These are phyloP conservation scores for Pulveroboletus sp. DNA, from an alignment of 768 basidiomycete genomes.

Conservation along the genomic window DNA sequence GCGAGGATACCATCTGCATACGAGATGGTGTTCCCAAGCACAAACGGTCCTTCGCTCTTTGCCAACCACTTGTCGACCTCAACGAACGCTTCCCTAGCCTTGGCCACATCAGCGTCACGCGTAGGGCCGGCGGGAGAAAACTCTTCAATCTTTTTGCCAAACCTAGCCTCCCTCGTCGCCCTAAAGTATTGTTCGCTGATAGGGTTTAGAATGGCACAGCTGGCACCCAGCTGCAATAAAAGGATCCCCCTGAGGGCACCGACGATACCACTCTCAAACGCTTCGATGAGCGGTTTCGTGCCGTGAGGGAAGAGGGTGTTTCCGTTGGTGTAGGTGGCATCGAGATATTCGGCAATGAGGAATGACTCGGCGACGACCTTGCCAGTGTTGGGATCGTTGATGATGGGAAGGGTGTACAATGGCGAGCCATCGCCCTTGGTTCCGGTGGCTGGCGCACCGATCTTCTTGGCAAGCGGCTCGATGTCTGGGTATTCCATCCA, in stretches of 20 bases:
- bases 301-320: conserved; percentile 41
- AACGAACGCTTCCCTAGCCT: conserved; percentile 23
- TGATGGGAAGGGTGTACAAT: conserved; percentile 41
- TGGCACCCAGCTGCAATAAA: conserved; percentile 13
- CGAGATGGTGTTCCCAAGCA: conserved; percentile 32
- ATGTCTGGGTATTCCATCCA: conserved; percentile 47
- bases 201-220: conserved; percentile 20
- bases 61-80: conserved; percentile 31
- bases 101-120: conserved; percentile 26
- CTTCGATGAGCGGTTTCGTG: conserved; percentile 37
- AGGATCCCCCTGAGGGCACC: conserved; percentile 12
- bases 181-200: conserved; percentile 33
- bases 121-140: conserved; percentile 30
- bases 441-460: conserved; percentile 32
- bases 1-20: conserved; percentile 38
- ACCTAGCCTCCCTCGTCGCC: conserved; percentile 29
- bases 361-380: conserved; percentile 38
- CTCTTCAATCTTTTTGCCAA: conserved; percentile 36
- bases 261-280: conserved; percentile 30
- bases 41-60: conserved; percentile 29
- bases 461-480: conserved; percentile 27
- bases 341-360: conserved; percentile 46
- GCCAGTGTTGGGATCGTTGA: conserved; percentile 38
- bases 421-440: conserved; percentile 30
- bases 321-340: conserved; percentile 38